These are phyloP conservation scores for Rhododendron kiyosumense DNA, from an alignment of 148 eudicot genomes.

Conservation along the genomic window DNA sequence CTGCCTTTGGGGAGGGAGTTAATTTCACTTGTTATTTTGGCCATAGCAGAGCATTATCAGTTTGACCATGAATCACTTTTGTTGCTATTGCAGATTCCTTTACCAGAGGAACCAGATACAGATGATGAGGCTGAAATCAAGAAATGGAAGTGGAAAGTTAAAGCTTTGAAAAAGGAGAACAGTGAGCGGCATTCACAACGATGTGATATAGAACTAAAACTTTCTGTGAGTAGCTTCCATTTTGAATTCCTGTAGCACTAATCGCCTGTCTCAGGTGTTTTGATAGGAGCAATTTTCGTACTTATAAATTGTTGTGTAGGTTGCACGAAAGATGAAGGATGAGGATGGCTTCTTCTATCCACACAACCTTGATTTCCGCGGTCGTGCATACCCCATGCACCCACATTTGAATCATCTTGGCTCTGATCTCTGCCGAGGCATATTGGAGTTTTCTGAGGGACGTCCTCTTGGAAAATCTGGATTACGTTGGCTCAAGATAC, in stretches of 20 bases:
- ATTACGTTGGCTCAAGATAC: slow-evolving; percentile 84
- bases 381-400: slow-evolving; percentile 99
- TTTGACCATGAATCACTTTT: slow-evolving; percentile 5
- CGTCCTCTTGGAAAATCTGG: slow-evolving; percentile 86
- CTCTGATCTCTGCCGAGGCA: slow-evolving; percentile 87
- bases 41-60: neutral
- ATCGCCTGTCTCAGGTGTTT: neutral
- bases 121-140: slow-evolving; percentile 69
- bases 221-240: slow-evolving; percentile 52
- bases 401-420: slow-evolving; percentile 93
- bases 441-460: slow-evolving; percentile 89
- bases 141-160: slow-evolving; percentile 88
- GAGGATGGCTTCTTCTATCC: slow-evolving; percentile 96
- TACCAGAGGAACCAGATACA: slow-evolving; percentile 83
- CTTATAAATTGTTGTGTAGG: slow-evolving; percentile 37
- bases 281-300: neutral
- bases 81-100: slow-evolving; percentile 47
- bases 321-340: slow-evolving; percentile 79
- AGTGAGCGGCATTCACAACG: slow-evolving; percentile 62
- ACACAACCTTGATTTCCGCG: slow-evolving; percentile 96
- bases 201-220: slow-evolving; percentile 64
- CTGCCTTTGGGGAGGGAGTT: slow-evolving; percentile 1
- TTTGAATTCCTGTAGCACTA: slow-evolving; percentile 3
- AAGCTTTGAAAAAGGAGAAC: slow-evolving; percentile 57
- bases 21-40: neutral